Percentiles rank a stretch among this genome's conserved stretches.
phyloP scores from a whole-genome alignment of 495 filamentous ascomycete genomes.

The Penicillium egyptiacum region DNA sequence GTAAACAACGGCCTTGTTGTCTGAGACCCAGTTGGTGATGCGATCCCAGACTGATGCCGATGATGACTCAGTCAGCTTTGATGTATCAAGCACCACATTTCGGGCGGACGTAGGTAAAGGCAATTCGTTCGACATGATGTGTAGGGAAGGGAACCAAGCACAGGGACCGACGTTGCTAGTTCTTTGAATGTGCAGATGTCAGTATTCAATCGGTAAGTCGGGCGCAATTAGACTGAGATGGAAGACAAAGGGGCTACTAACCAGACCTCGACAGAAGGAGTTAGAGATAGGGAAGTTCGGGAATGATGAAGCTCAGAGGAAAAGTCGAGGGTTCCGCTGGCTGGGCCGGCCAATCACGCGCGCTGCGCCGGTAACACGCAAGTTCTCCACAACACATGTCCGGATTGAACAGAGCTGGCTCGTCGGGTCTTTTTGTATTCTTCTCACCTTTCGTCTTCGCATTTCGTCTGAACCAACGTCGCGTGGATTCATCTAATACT shows the following conservation, averaged over 20 bases:
- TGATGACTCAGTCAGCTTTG: conserved; percentile 50
- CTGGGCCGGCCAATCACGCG: conserved; percentile 40
- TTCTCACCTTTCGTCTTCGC: neutral
- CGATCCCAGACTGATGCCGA: conserved; percentile 81
- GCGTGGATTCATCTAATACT: neutral
- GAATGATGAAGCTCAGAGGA: conserved; percentile 38
- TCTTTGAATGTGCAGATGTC: conserved; percentile 13
- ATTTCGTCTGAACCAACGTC: neutral
- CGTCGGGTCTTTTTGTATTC: neutral
- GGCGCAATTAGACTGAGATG: neutral
- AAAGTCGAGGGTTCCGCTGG: conserved; percentile 33
- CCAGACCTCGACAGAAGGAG: conserved; percentile 27
- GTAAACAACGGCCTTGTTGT: conserved; percentile 93
- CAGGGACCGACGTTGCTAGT: conserved; percentile 24
- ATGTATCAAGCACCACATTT: conserved; percentile 51
- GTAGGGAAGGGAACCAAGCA: conserved; percentile 23
- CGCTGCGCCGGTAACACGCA: conserved; percentile 24
- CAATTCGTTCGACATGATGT: conserved; percentile 46
- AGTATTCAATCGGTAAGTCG: conserved; percentile 3
- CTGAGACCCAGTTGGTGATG: conserved; percentile 86
- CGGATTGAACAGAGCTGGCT: conserved; percentile 3
- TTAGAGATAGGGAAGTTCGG: conserved; percentile 34
- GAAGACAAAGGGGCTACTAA: conserved; percentile 14
- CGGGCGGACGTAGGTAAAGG: conserved; percentile 40
- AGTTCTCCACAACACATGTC: conserved; percentile 21